phyloP scores from a whole-genome alignment of 2,329 filamentous ascomycete species.

The Ophiostoma himal-ulmi region DNA sequence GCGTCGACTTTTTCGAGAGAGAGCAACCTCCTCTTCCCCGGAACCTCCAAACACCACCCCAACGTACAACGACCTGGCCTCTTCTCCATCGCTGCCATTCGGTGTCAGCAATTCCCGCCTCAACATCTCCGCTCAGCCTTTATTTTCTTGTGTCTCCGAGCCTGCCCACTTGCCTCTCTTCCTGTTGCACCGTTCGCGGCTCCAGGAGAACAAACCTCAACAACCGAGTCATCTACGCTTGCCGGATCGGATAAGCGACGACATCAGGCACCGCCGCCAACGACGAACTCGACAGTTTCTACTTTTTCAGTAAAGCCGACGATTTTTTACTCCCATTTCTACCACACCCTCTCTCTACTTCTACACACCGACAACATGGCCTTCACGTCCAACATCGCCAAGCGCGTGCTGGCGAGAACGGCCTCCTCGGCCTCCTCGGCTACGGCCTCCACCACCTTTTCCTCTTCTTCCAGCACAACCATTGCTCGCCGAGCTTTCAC shows the following conservation, averaged over 20 bases:
- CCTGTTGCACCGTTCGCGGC: slow-evolving; percentile 9
- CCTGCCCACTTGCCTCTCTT: neutral
- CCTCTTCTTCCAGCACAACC: slow-evolving; percentile 12
- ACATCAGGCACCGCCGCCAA: neutral
- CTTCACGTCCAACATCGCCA: slow-evolving; percentile 17
- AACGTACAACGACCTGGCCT: slow-evolving; percentile 8
- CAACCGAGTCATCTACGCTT: neutral
- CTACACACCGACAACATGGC: slow-evolving; percentile 13
- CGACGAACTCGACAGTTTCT: neutral
- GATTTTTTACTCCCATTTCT: neutral
- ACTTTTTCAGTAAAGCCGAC: neutral
- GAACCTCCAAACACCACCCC: slow-evolving; percentile 5
- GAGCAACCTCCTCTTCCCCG: slow-evolving; percentile 5
- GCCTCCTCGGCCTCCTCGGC: slow-evolving; percentile 3
- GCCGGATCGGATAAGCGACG: neutral
- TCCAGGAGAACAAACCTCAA: slow-evolving; percentile 16
- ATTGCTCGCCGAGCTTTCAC: slow-evolving; percentile 22
- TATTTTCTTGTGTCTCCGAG: slow-evolving; percentile 5
- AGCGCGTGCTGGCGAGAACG: slow-evolving; percentile 15
- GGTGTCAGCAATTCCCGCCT: slow-evolving; percentile 1
- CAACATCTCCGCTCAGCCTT: slow-evolving; percentile 16
- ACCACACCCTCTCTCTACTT: neutral
- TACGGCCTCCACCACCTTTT: slow-evolving; percentile 4
- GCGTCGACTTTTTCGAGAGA: slow-evolving; percentile 13
- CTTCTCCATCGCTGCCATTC: neutral